A percentile compares a stretch with the other conserved stretches of the same genome.
Evolutionary conservation across 768 basidiomycete species (phyloP).

Genomic region (Boletus sp.): DNA sequence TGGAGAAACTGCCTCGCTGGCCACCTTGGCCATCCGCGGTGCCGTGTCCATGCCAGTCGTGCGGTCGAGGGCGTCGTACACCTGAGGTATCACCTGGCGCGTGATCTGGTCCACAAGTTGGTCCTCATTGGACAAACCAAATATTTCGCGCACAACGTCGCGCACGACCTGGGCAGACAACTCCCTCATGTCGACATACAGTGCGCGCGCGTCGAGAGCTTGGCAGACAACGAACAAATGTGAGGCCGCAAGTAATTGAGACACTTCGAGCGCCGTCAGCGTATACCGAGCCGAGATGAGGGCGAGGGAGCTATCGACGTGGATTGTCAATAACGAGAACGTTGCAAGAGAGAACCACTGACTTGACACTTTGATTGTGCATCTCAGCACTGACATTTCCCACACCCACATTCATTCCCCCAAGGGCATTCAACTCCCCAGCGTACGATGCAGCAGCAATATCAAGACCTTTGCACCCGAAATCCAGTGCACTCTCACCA

Average conservation of each 20-base stretch:
- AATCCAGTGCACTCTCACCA: slow-evolving; percentile 77
- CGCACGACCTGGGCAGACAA: slow-evolving; percentile 20
- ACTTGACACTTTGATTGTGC: slow-evolving; percentile 93
- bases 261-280: slow-evolving; percentile 70
- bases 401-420: slow-evolving; percentile 71
- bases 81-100: slow-evolving; percentile 34
- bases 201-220: slow-evolving; percentile 79
- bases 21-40: slow-evolving; percentile 69
- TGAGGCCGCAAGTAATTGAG: slow-evolving; percentile 68
- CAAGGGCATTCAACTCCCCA: slow-evolving; percentile 76
- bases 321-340: neutral
- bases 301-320: slow-evolving; percentile 63
- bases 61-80: slow-evolving; percentile 55
- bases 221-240: slow-evolving; percentile 77
- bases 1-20: slow-evolving; percentile 54
- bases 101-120: slow-evolving; percentile 14
- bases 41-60: slow-evolving; percentile 70
- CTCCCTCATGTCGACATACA: slow-evolving; percentile 62
- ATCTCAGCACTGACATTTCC: slow-evolving; percentile 86
- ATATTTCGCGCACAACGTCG: slow-evolving; percentile 12
- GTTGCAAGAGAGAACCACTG: slow-evolving; percentile 24
- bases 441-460: slow-evolving; percentile 82
- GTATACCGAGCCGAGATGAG: slow-evolving; percentile 82
- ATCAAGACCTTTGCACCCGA: slow-evolving; percentile 80
- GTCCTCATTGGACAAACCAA: slow-evolving; percentile 9